These are phyloP conservation scores for Aspergillus amoenus DNA, from an alignment of 2,329 filamentous ascomycete genomes.

Conservation along the genomic window DNA sequence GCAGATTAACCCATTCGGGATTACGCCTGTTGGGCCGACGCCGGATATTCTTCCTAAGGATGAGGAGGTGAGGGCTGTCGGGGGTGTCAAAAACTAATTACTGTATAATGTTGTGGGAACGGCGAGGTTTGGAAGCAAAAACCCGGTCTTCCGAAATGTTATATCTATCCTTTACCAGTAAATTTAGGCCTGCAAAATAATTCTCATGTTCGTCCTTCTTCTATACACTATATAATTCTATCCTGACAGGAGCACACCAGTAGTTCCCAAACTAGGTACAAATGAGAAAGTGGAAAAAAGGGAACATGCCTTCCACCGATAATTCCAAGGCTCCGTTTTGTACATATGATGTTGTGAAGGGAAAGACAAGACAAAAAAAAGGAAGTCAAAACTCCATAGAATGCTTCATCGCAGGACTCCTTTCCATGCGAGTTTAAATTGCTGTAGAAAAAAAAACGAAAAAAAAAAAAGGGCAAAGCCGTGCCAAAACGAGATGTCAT, in stretches of 20 bases:
- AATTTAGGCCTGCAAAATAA: not conserved
- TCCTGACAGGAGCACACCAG: not conserved
- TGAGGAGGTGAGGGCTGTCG: slow-evolving; percentile 64
- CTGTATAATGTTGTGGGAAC: not conserved
- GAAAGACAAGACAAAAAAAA: slow-evolving; percentile 17
- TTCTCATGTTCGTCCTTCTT: slow-evolving; percentile 11
- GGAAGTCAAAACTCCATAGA: slow-evolving; percentile 23
- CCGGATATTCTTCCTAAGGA: slow-evolving; percentile 77
- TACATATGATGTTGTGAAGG: slow-evolving; percentile 13
- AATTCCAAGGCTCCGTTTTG: slow-evolving; percentile 12
- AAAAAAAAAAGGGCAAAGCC: not conserved
- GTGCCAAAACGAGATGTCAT: slow-evolving; percentile 10
- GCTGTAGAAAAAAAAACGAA: not conserved
- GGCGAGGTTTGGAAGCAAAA: not conserved
- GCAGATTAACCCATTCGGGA: slow-evolving; percentile 65
- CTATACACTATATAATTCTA: slow-evolving; percentile 16
- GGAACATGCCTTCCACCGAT: not conserved
- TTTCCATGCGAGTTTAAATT: slow-evolving; percentile 32
- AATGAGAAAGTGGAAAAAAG: slow-evolving; percentile 5
- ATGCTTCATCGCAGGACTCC: slow-evolving; percentile 32
- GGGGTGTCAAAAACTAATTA: not conserved
- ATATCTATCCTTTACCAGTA: not conserved
- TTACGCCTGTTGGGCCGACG: slow-evolving; percentile 81
- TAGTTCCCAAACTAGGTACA: slow-evolving; percentile 18
- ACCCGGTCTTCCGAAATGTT: not conserved